phyloP scores from a whole-genome alignment of 331 rosid genomes.

The Malus hybrid region DNA sequence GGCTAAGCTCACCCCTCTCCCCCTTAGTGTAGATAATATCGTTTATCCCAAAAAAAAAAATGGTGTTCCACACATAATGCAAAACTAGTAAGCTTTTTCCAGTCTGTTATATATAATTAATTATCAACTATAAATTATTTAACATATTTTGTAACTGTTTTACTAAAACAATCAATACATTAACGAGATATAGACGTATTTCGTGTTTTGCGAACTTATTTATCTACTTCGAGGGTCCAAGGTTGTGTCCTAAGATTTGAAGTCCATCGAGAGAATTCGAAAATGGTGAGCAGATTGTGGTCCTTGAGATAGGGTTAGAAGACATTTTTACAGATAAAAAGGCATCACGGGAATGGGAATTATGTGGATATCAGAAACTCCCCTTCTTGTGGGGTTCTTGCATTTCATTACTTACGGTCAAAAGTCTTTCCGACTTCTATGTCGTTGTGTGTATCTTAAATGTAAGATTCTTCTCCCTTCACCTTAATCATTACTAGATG shows the following conservation, averaged over 20 bases:
- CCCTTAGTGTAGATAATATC: no score
- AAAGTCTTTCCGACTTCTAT: background rate
- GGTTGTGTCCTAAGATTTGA: background rate
- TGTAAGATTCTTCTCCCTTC: background rate
- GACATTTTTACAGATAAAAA: conserved; percentile 30
- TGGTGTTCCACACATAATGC: no score
- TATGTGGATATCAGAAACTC: background rate
- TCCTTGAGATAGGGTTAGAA: background rate
- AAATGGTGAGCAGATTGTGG: background rate
- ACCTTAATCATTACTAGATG: no score
- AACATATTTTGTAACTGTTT: background rate
- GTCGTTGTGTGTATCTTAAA: background rate
- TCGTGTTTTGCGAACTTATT: background rate
- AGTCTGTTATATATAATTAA: background rate
- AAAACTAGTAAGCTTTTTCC: no score
- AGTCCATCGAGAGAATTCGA: background rate
- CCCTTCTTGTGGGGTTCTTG: no score
- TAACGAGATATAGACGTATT: background rate
- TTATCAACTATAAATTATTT: background rate
- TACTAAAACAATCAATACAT: background rate
- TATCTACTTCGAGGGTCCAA: background rate
- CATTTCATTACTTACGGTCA: background rate
- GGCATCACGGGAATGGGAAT: background rate
- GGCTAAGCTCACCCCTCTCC: no score
- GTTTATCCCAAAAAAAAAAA: no score